Evolutionary conservation across 1,284 basidiomycete genomes (phyloP).

Genomic region (Taiwanofungus camphoratus): DNA sequence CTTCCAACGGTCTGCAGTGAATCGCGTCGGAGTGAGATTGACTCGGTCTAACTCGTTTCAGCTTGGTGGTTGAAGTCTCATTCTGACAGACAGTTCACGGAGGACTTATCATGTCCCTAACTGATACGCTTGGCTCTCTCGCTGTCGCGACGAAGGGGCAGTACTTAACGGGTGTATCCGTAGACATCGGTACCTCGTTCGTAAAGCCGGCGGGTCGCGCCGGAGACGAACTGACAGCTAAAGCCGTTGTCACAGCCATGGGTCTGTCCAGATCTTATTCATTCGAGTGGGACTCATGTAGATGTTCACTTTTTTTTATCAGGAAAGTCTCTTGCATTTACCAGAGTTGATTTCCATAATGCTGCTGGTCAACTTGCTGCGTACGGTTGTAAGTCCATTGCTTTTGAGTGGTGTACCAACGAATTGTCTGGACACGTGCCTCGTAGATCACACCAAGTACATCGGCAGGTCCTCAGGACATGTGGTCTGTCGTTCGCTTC

Average conservation of each 20-base stretch:
- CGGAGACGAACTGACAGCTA: constrained; percentile 61
- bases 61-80: background rate
- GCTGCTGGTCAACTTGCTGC: constrained; percentile 69
- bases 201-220: constrained; percentile 63
- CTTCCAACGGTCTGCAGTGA: constrained; percentile 12
- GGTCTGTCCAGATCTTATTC: constrained; percentile 34
- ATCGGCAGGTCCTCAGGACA: constrained; percentile 70
- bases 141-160: constrained; percentile 80
- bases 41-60: background rate
- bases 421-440: constrained; percentile 2
- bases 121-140: constrained; percentile 82
- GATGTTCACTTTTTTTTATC: background rate
- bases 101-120: constrained; percentile 78
- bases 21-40: constrained; percentile 17
- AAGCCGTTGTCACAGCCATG: constrained; percentile 55
- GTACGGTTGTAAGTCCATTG: constrained; percentile 62
- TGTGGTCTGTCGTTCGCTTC: constrained; percentile 39
- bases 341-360: constrained; percentile 74
- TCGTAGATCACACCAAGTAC: constrained; percentile 81
- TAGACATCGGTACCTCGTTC: constrained; percentile 83
- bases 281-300: background rate
- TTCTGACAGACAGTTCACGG: constrained; percentile 66
- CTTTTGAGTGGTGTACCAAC: background rate
- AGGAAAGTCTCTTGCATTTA: constrained; percentile 85
- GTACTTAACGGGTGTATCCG: constrained; percentile 84